These are phyloP conservation scores for Ganoderma meredithae DNA, from an alignment of 1,284 basidiomycete genomes.

Conservation along the genomic window DNA sequence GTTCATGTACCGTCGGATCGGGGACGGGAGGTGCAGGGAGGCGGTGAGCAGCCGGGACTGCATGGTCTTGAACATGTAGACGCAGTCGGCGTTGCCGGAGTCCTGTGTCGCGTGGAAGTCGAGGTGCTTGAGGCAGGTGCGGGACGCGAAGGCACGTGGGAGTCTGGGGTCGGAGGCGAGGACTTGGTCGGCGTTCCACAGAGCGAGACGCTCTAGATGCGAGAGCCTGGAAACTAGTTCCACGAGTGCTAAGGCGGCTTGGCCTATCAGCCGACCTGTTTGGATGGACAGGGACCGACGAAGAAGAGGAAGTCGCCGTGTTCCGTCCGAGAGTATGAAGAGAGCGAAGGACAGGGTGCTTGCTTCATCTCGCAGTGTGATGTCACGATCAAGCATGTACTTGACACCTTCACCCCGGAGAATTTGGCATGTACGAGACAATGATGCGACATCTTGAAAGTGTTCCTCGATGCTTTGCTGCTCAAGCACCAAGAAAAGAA, in stretches of 20 bases:
- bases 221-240: conserved; percentile 11
- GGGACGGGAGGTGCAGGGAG: conserved; percentile 13
- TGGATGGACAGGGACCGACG: conserved; percentile 7
- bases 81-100: conserved; percentile 14
- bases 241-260: conserved; percentile 9
- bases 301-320: conserved; percentile 15
- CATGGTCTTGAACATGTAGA: conserved; percentile 18
- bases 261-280: neutral
- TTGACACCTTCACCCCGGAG: neutral
- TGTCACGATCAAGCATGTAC: conserved; percentile 1
- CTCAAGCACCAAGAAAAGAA: conserved; percentile 7
- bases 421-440: conserved; percentile 12
- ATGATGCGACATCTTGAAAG: conserved; percentile 8
- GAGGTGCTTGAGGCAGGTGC: conserved; percentile 22
- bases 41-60: conserved; percentile 13
- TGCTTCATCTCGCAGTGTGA: conserved; percentile 4
- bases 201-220: conserved; percentile 9
- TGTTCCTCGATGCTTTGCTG: neutral
- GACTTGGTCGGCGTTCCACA: conserved; percentile 14
- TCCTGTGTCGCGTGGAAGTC: conserved; percentile 13
- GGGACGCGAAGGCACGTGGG: conserved; percentile 15
- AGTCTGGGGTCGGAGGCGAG: conserved; percentile 19
- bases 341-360: conserved; percentile 11
- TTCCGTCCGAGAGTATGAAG: conserved; percentile 13
- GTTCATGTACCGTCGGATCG: conserved; percentile 9